Percentiles rank a stretch among this genome's conserved stretches.
phyloP scores from a whole-genome alignment of 495 filamentous ascomycete species.

The Daldinia grandis region DNA sequence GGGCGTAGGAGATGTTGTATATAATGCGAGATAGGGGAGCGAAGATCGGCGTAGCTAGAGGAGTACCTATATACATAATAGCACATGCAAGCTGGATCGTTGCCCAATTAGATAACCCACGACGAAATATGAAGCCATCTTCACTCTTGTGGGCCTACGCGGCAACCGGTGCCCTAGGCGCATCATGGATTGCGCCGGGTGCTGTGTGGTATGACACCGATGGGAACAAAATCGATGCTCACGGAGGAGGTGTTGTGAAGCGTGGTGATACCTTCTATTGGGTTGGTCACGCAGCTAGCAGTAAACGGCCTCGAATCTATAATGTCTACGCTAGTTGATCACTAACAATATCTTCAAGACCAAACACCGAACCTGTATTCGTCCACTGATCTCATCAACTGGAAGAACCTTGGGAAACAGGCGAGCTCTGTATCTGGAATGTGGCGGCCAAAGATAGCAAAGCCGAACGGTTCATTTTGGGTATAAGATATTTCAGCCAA shows the following conservation, averaged over 20 bases:
- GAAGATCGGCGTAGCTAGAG: conserved; percentile 27
- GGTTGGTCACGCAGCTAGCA: conserved; percentile 53
- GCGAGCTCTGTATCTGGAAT: conserved; percentile 44
- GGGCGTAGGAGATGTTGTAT: conserved; percentile 22
- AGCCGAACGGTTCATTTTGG: conserved; percentile 56
- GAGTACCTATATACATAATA: background rate
- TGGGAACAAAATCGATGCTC: conserved; percentile 53
- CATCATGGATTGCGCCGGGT: conserved; percentile 48
- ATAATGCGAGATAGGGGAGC: conserved; percentile 26
- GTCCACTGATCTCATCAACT: conserved; percentile 56
- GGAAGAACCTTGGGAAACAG: conserved; percentile 52
- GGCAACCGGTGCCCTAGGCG: conserved; percentile 33
- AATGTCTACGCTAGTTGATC: conserved; percentile 1
- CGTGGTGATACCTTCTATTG: conserved; percentile 50
- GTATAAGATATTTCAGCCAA: conserved; percentile 27
- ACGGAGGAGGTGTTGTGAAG: conserved; percentile 53
- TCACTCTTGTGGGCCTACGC: conserved; percentile 31
- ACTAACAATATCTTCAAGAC: conserved; percentile 40
- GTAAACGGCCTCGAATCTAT: conserved; percentile 36
- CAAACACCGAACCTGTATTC: conserved; percentile 56
- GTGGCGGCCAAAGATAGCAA: conserved; percentile 58
- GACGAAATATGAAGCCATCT: conserved; percentile 34
- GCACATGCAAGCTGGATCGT: conserved; percentile 5
- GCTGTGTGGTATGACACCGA: conserved; percentile 52
- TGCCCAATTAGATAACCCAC: conserved; percentile 14